Conservation (phyloP, 257 asterid species). For the Fraxinus anomala region DNA sequence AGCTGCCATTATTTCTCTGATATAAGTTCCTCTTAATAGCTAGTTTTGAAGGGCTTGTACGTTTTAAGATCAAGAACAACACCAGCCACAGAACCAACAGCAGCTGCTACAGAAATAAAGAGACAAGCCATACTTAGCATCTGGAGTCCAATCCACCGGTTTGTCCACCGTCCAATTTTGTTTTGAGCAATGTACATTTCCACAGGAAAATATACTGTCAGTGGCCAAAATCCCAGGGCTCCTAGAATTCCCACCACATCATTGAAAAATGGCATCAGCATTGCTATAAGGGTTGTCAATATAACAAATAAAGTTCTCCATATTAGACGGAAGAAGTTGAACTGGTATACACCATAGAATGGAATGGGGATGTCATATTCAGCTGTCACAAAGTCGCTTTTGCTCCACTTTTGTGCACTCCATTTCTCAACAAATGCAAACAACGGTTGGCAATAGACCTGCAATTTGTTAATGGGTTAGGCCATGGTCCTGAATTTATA, state of each 20-base stretch:
- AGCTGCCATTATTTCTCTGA: background rate
- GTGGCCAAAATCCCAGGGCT: constrained; percentile 55
- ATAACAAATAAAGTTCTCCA: constrained; percentile 44
- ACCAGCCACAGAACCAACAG: constrained; percentile 45
- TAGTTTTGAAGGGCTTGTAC: constrained; percentile 50
- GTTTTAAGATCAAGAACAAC: constrained; percentile 41
- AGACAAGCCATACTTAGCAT: constrained; percentile 45
- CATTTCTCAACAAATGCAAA: constrained; percentile 45
- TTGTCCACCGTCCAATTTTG: constrained; percentile 38
- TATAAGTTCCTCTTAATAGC: constrained; percentile 22
- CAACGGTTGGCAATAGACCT: constrained; percentile 45
- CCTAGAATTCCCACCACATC: constrained; percentile 51
- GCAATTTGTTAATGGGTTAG: constrained; percentile 1
- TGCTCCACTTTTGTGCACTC: constrained; percentile 37
- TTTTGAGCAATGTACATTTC: constrained; percentile 50
- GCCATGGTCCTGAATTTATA: background rate
- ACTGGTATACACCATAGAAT: constrained; percentile 34
- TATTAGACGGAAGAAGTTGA: constrained; percentile 38
- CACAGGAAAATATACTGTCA: constrained; percentile 47
- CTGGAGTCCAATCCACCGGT: constrained; percentile 40
- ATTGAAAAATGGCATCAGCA: constrained; percentile 49
- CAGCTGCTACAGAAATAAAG: constrained; percentile 40
- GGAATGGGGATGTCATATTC: constrained; percentile 39
- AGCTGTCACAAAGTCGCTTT: constrained; percentile 33
- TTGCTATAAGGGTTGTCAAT: constrained; percentile 42